Evolutionary conservation across 192 early-diverging fungal species (phyloP).

Genomic region (Umbelopsis vinacea): DNA sequence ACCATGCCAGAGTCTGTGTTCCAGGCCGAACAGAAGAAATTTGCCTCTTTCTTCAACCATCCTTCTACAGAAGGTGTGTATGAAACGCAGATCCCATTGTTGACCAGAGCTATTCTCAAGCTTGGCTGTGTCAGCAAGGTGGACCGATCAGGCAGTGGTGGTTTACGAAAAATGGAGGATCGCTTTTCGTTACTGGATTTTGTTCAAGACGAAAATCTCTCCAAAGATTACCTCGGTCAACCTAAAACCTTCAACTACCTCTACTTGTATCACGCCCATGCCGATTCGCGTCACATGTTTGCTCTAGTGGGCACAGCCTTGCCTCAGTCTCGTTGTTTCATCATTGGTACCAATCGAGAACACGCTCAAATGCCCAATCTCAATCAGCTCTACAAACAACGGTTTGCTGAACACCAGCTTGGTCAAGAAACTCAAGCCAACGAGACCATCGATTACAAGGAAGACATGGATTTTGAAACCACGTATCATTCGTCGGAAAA

Average conservation of each 20-base stretch:
- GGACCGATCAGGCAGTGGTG: conserved; percentile 19
- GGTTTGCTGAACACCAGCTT: conserved; percentile 42
- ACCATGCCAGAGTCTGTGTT: conserved; percentile 82
- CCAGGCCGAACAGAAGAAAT: conserved; percentile 70
- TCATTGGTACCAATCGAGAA: conserved; percentile 69
- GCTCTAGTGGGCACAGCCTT: conserved; percentile 70
- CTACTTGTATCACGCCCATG: conserved; percentile 77
- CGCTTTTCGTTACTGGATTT: conserved; percentile 53
- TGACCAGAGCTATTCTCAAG: conserved; percentile 81
- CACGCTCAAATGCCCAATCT: conserved; percentile 76
- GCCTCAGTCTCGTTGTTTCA: conserved; percentile 64
- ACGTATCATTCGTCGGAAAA: conserved; percentile 52
- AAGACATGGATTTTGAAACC: conserved; percentile 54
- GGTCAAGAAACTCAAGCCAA: conserved; percentile 35
- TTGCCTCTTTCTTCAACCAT: conserved; percentile 83
- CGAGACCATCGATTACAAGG: conserved; percentile 56
- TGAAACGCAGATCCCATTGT: conserved; percentile 84
- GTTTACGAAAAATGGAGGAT: conserved; percentile 46
- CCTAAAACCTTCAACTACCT: conserved; percentile 56
- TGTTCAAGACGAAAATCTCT: not conserved
- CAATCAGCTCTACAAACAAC: conserved; percentile 65
- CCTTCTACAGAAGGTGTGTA: conserved; percentile 92
- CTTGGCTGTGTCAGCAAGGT: conserved; percentile 69
- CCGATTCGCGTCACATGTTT: conserved; percentile 68
- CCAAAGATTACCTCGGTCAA: conserved; percentile 39